Conservation (phyloP, 305 asterid genomes). For the Lippia alba region DNA sequence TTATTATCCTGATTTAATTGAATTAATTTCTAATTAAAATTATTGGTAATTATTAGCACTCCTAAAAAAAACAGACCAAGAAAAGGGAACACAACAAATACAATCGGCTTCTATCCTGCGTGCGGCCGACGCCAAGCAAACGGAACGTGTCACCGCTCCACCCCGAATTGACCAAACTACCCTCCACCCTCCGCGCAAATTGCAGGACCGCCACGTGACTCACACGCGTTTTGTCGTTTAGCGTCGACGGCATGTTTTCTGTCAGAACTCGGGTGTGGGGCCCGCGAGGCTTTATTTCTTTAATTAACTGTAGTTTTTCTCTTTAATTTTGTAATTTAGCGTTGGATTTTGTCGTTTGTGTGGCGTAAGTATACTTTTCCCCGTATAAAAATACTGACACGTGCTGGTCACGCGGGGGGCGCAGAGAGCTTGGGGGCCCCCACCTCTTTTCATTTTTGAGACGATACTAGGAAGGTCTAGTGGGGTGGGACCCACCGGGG, state of each 20-base stretch:
- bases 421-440: constrained; percentile 33
- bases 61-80: neutral
- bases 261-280: constrained; percentile 49
- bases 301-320: neutral
- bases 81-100: no score
- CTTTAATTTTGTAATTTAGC: constrained; percentile 17
- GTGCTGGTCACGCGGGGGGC: constrained; percentile 44
- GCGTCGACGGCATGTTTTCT: constrained; percentile 59
- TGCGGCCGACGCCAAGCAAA: constrained; percentile 66
- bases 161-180: constrained; percentile 31
- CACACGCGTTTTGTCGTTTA: constrained; percentile 58
- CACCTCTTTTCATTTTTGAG: constrained; percentile 21
- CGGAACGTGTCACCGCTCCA: constrained; percentile 43
- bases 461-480: constrained; percentile 36
- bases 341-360: constrained; percentile 53
- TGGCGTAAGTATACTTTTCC: constrained; percentile 4
- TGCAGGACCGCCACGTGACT: constrained; percentile 9
- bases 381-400: constrained; percentile 36
- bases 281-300: constrained; percentile 29
- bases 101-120: constrained; percentile 36
- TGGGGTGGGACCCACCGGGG: constrained; percentile 27
- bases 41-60: no score
- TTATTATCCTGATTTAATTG: no score
- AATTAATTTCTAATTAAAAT: no score
- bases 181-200: constrained; percentile 31